phyloP scores from a whole-genome alignment of 108 stramenopile genomes.

The Pseudonitzschia multistriata region DNA sequence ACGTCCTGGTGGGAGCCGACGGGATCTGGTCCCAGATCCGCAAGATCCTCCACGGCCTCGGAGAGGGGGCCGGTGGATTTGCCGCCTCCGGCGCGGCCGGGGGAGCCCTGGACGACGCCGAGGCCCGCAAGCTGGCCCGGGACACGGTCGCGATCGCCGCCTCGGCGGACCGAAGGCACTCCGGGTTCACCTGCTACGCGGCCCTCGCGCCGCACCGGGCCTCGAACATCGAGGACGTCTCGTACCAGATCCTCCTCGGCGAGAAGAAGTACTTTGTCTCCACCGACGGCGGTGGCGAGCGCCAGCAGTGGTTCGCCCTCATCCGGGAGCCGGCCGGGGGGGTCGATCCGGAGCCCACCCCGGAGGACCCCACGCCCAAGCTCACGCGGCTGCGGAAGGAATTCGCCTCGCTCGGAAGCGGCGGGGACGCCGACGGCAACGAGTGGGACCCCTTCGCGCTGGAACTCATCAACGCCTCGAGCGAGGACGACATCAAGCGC shows the following conservation, averaged over 20 bases:
- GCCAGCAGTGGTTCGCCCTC: slow-evolving; percentile 98
- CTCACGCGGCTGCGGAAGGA: slow-evolving; percentile 81
- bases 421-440: slow-evolving; percentile 82
- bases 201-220: slow-evolving; percentile 81
- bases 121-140: slow-evolving; percentile 75
- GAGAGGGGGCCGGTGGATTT: slow-evolving; percentile 81
- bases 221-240: slow-evolving; percentile 89
- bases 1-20: slow-evolving; percentile 94
- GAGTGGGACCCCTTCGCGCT: slow-evolving; percentile 90
- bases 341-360: slow-evolving; percentile 81
- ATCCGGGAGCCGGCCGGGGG: slow-evolving; percentile 89
- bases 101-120: slow-evolving; percentile 83
- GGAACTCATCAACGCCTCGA: slow-evolving; percentile 86
- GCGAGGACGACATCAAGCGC: slow-evolving; percentile 94
- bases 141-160: slow-evolving; percentile 75
- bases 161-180: slow-evolving; percentile 78
- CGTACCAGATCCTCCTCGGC: slow-evolving; percentile 88
- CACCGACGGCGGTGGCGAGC: slow-evolving; percentile 94
- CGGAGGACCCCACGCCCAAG: slow-evolving; percentile 85
- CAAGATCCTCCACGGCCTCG: slow-evolving; percentile 77
- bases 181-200: slow-evolving; percentile 90
- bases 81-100: slow-evolving; percentile 90
- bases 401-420: slow-evolving; percentile 57
- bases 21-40: slow-evolving; percentile 93
- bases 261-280: slow-evolving; percentile 95